Base-by-base conservation (phyloP, 495 filamentous ascomycete species). In the Talaromyces stipitatus region DNA sequence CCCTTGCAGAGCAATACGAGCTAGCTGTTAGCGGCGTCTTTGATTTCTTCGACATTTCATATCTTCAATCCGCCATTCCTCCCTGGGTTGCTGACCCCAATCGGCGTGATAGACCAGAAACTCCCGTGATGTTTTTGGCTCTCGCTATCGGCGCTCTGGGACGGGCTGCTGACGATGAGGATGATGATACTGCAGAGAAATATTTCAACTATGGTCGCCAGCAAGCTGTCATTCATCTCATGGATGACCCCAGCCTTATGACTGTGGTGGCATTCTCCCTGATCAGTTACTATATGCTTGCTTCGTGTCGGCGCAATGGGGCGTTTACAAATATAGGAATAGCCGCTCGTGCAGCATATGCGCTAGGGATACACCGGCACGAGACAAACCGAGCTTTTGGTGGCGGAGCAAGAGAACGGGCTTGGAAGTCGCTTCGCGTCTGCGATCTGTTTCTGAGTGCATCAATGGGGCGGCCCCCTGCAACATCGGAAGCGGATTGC, bases 351-450 rank as follows among this genome's bases (percentile, higher is more conserved):
- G 81, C 81, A 4, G 82, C 81, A 0, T 83, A 82, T 55, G 79
- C 81, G 0, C 79, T 85, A 20, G 82, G 82, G 2, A 69, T 85
- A 26, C 82, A 85, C 61, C 66, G 82, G n/a, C 82, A 78, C 36
- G 82, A 82, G 30, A 80, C 82, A 18, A 85, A 85, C 62, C 70
- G 78, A 4, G 67, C 80, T 1, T 85, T 85, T 59, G 81, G 77
- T 48, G 60, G 69, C 1, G 70, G 74, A 2, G 67, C 72, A n/a
- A 71, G 82, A 55, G 82, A 85, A 52, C 72, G 78, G 12, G 72
- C 84, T 0, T 85, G 82, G 82, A 84, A 81, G 61, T 84, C 81
- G 60, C 66, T 85, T 11, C 74, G 82, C 1, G 78, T 85, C 54
- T 69, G 84, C 58, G 82, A 85, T 56, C 58, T 85, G 5, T 85